Evolutionary conservation across 352 stramenopile genomes (phyloP).

Genomic region (Elongisporangium senticosum): DNA sequence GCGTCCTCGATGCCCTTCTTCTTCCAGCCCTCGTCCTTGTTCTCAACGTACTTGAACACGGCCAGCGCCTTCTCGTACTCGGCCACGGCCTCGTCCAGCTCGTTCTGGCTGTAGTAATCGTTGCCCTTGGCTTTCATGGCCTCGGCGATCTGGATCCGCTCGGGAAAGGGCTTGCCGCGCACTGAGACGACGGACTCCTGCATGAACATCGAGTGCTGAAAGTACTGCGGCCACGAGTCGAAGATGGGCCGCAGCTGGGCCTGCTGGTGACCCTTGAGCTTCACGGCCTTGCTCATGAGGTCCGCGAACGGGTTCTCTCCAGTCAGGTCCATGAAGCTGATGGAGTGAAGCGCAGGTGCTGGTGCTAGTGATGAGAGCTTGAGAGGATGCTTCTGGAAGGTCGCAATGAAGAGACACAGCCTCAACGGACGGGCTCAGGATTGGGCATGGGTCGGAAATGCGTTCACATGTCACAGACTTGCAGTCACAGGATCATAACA

Average conservation of each 20-base stretch:
- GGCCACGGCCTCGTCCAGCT: constrained; percentile 64
- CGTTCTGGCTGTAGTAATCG: constrained; percentile 34
- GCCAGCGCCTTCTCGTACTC: constrained; percentile 84
- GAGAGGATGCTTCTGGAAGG: not conserved
- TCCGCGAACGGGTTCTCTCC: constrained; percentile 74
- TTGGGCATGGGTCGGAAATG: not conserved
- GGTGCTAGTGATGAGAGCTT: too few relatives aligned
- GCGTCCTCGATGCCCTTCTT: constrained; percentile 84
- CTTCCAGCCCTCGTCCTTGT: constrained; percentile 78
- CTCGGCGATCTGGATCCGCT: constrained; percentile 50
- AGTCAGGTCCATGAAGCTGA: constrained; percentile 45
- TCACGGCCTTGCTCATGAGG: constrained; percentile 82
- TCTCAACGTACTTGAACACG: constrained; percentile 78
- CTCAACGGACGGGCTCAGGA: too few relatives aligned
- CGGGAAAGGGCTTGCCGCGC: constrained; percentile 36
- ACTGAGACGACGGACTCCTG: constrained; percentile 57
- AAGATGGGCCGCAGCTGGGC: constrained; percentile 64
- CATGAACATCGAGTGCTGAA: constrained; percentile 87
- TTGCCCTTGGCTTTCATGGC: constrained; percentile 71
- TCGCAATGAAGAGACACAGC: not conserved
- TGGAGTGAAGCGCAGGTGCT: too few relatives aligned
- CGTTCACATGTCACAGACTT: not conserved
- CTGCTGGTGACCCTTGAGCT: constrained; percentile 81
- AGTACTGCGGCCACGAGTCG: constrained; percentile 79
- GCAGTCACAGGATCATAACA: too few relatives aligned